Conservation (phyloP, 1,284 basidiomycete genomes). For the Nidula niveotomentosa region DNA sequence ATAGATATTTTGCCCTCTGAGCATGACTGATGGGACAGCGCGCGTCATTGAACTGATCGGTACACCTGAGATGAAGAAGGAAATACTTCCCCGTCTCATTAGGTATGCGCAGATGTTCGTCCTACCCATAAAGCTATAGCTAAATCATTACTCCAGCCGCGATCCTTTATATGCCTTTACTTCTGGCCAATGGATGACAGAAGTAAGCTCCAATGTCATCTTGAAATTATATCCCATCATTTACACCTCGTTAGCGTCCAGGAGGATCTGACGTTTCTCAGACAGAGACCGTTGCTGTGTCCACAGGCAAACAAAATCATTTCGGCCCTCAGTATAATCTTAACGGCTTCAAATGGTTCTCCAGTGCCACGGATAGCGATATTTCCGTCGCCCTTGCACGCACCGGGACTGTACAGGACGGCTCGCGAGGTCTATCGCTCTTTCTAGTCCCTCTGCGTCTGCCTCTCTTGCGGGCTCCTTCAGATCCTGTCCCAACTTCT, state of each 20-base stretch:
- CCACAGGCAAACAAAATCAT: conserved; percentile 24
- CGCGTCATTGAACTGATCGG: conserved; percentile 70
- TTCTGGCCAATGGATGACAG: conserved; percentile 86
- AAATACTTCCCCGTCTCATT: conserved; percentile 55
- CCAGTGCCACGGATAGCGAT: conserved; percentile 78
- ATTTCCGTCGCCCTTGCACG: conserved; percentile 73
- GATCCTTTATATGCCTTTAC: conserved; percentile 66
- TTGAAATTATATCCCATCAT: not conserved
- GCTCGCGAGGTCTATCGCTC: conserved; percentile 67
- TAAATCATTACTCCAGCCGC: conserved; percentile 38
- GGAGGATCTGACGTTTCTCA: conserved; percentile 79
- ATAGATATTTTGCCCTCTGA: conserved; percentile 70
- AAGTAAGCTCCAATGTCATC: conserved; percentile 35
- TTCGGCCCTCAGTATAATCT: conserved; percentile 57
- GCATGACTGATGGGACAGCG: conserved; percentile 79
- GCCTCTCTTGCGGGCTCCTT: conserved; percentile 43
- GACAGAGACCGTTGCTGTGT: conserved; percentile 68
- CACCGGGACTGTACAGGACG: conserved; percentile 50
- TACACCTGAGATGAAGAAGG: conserved; percentile 54
- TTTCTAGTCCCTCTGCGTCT: conserved; percentile 68
- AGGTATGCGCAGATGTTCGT: conserved; percentile 39
- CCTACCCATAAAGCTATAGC: not conserved
- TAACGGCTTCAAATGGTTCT: conserved; percentile 84
- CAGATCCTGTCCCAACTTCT: conserved; percentile 39
- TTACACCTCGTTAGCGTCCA: conserved; percentile 45